Evolutionary conservation across 192 early-diverging fungal genomes (phyloP).

Genomic region (Rhizophlyctis rosea): DNA sequence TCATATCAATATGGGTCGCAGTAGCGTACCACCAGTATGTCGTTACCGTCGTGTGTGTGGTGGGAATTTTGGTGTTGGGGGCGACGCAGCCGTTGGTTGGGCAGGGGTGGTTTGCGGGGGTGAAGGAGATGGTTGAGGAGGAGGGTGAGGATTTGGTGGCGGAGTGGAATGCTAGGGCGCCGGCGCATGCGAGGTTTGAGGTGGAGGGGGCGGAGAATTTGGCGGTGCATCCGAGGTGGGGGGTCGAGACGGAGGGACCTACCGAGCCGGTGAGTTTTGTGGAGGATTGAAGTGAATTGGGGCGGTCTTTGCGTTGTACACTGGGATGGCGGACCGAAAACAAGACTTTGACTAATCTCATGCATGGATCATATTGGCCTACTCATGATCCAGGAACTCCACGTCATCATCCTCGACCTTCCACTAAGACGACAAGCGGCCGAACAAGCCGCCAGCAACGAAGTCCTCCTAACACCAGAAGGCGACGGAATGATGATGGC

Average conservation of each 20-base stretch:
- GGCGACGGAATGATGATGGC: slow-evolving; percentile 26
- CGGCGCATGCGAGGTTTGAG: slow-evolving; percentile 13
- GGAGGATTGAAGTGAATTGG: too few species aligned
- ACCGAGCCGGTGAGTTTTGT: neutral
- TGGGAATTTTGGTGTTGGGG: neutral
- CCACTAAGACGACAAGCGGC: neutral
- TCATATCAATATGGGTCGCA: slow-evolving; percentile 2
- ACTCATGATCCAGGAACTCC: neutral
- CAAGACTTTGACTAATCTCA: too few species aligned
- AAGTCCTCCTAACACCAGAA: slow-evolving; percentile 17
- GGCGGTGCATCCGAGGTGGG: slow-evolving; percentile 2
- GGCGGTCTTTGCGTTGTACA: too few species aligned
- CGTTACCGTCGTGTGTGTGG: neutral
- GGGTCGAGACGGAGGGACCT: neutral
- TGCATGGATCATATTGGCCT: too few species aligned
- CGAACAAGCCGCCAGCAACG: neutral
- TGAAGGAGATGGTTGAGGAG: slow-evolving; percentile 12
- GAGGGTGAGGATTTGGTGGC: slow-evolving; percentile 10
- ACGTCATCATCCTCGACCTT: neutral
- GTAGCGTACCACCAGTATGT: slow-evolving; percentile 1
- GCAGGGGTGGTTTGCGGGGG: slow-evolving; percentile 7
- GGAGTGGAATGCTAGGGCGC: slow-evolving; percentile 25
- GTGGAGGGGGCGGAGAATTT: slow-evolving; percentile 2
- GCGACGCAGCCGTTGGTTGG: slow-evolving; percentile 9
- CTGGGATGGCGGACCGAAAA: too few species aligned